Percentiles rank a stretch among this genome's conserved stretches.
Evolutionary conservation across 495 filamentous ascomycete genomes (phyloP).

Genomic region (Hypoxylon cercidicola): DNA sequence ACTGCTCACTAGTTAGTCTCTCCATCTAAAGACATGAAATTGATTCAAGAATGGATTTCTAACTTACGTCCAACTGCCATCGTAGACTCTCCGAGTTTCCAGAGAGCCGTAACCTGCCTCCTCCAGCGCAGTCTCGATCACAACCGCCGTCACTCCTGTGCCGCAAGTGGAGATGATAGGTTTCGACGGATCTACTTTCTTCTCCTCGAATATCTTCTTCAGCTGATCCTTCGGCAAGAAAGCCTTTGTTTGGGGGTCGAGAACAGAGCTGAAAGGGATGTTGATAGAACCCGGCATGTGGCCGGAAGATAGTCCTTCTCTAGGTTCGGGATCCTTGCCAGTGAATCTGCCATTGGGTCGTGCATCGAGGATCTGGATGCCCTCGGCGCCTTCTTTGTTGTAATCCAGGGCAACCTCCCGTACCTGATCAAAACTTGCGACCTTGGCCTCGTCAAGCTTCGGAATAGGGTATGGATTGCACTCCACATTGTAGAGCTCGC

Average conservation of each 20-base stretch:
- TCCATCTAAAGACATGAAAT: neutral
- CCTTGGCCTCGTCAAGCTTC: conserved; percentile 58
- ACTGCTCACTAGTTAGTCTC: conserved; percentile 50
- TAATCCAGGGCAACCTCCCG: conserved; percentile 77
- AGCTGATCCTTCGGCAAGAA: conserved; percentile 79
- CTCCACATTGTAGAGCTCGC: conserved; percentile 71
- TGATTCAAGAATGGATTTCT: neutral
- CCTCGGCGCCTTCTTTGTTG: conserved; percentile 80
- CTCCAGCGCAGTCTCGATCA: conserved; percentile 86
- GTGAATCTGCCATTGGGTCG: conserved; percentile 81
- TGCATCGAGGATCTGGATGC: conserved; percentile 90
- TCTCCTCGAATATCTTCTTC: conserved; percentile 76
- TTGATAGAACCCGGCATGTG: conserved; percentile 91
- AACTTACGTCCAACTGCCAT: conserved; percentile 98
- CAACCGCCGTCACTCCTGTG: conserved; percentile 92
- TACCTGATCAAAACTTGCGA: conserved; percentile 78
- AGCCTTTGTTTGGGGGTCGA: conserved; percentile 84
- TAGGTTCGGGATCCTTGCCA: conserved; percentile 86
- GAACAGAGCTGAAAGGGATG: conserved; percentile 79
- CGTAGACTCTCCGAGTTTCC: conserved; percentile 81
- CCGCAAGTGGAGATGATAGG: conserved; percentile 91
- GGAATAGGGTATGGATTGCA: conserved; percentile 66
- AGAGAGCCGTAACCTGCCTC: conserved; percentile 78
- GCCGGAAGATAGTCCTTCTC: conserved; percentile 85
- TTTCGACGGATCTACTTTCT: conserved; percentile 80